Percentiles rank a stretch among this genome's conserved stretches.
Conservation (phyloP, 169 alveolate species). For the Plasmodium inui region DNA sequence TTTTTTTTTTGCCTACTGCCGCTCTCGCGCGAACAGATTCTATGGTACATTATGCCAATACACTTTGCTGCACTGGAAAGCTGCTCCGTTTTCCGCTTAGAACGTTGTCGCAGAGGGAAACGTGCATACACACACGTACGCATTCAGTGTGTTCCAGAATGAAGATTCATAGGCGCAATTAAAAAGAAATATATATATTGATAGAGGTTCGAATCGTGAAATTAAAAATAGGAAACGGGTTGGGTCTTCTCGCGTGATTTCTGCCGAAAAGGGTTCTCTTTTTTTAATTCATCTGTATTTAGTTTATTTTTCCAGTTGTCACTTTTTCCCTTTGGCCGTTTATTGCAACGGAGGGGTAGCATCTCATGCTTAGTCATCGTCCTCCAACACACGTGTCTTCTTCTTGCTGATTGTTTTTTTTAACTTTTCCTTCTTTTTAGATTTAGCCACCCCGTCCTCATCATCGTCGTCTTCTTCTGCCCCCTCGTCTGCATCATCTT, state of each 20-base stretch:
- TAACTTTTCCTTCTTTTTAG: not conserved
- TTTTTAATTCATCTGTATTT: not conserved
- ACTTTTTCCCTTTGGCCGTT: not conserved
- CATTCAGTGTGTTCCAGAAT: not conserved
- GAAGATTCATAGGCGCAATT: not conserved
- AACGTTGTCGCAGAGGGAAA: not conserved
- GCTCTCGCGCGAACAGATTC: not conserved
- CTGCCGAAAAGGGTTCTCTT: not conserved
- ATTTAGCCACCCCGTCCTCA: not conserved
- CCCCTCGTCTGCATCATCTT: not conserved
- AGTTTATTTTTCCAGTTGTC: not conserved
- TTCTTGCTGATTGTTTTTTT: conserved; percentile 15
- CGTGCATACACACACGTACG: not conserved
- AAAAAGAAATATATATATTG: not conserved
- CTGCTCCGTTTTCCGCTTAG: not conserved
- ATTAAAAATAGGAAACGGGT: not conserved
- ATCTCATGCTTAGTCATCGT: not conserved
- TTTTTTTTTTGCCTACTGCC: not conserved
- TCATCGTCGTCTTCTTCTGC: not conserved
- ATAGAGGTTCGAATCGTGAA: not conserved
- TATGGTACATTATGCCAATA: not conserved
- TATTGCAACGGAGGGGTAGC: not conserved
- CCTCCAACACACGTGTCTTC: not conserved
- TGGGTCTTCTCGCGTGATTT: not conserved
- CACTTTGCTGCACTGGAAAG: not conserved